Evolutionary conservation across 148 eudicot species (phyloP).

Genomic region (Diospyros lotus): DNA sequence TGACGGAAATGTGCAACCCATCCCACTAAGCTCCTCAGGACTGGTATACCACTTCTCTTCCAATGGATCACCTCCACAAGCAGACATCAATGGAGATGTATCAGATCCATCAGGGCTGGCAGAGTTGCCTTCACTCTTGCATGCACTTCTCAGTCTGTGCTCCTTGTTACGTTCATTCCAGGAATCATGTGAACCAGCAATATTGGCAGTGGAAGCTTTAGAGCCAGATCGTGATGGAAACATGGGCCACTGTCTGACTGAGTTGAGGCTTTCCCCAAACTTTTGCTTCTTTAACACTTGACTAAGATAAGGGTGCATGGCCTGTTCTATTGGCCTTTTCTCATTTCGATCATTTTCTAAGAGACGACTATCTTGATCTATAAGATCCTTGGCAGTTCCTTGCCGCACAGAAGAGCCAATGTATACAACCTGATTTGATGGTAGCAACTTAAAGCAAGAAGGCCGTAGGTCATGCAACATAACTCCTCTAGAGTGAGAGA

Average conservation of each 20-base stretch:
- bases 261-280: constrained; percentile 34
- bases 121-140: constrained; percentile 29
- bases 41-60: constrained; percentile 90
- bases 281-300: constrained; percentile 53
- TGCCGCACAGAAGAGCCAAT: constrained; percentile 44
- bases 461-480: constrained; percentile 67
- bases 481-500: constrained; percentile 62
- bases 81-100: constrained; percentile 22
- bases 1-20: constrained; percentile 56
- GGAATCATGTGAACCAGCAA: constrained; percentile 28
- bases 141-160: constrained; percentile 17
- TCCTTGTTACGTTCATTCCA: constrained; percentile 19
- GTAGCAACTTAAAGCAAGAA: constrained; percentile 65
- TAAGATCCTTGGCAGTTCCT: constrained; percentile 24
- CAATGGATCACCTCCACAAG: constrained; percentile 30
- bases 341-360: constrained; percentile 20
- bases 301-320: constrained; percentile 22
- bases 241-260: constrained; percentile 38
- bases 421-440: constrained; percentile 50
- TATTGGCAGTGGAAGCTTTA: constrained; percentile 24
- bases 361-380: constrained; percentile 26
- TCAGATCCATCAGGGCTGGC: constrained; percentile 18
- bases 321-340: constrained; percentile 52
- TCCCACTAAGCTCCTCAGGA: constrained; percentile 63
- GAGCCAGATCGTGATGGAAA: constrained; percentile 34